Base-by-base conservation (phyloP, 805 yeast species). In the Pichia pseudocactophila region DNA sequence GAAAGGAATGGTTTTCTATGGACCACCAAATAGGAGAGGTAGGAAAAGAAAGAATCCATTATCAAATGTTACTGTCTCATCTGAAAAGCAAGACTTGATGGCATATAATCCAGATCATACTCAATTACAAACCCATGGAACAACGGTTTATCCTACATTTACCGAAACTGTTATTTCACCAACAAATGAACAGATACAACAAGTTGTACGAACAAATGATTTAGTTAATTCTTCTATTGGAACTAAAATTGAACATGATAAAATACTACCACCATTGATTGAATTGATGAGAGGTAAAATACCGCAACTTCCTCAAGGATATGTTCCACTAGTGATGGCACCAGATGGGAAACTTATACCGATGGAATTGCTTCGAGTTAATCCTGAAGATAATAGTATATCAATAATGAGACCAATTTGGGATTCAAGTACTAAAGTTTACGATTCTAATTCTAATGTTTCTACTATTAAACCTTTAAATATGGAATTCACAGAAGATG, bases 321-420 rank as follows among this genome's bases (percentile, higher is more conserved):
- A 49, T 37, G 46, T 56, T 15, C 62, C 61, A 4, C 49, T 58
- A 36, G 45, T 58, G 51, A 56, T 58, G 61, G 51, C 62, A 10
- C 62, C 62, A 0, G 51, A 54, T 33, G 62, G 62, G 2, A 47
- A 46, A 18, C 35, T 58, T 19, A 52, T 53, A 25, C 62, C 62
- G 2, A 50, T 58, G 55, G 58, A 55, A 34, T 50, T 47, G 34
- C 50, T 50, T 10, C 37, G 40, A 15, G 30, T 37, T 7, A 25
- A 38, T 12, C 19, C n/a, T 2, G 19, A 25, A 3, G 33, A 30
- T 28, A 25, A 36, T 20, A 34, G 8, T 6, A 19, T 39, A 4
- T 41, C 48, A 8, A 19, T 38, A 15, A 9, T 40, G 31, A 38
- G 30, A 25, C 44, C 48, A 10, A 17, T 42, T n/a, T 42, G 42